A percentile compares a stretch with the other conserved stretches of the same genome.
phyloP scores from a whole-genome alignment of 768 basidiomycete genomes.

The Tylopilus sp. region DNA sequence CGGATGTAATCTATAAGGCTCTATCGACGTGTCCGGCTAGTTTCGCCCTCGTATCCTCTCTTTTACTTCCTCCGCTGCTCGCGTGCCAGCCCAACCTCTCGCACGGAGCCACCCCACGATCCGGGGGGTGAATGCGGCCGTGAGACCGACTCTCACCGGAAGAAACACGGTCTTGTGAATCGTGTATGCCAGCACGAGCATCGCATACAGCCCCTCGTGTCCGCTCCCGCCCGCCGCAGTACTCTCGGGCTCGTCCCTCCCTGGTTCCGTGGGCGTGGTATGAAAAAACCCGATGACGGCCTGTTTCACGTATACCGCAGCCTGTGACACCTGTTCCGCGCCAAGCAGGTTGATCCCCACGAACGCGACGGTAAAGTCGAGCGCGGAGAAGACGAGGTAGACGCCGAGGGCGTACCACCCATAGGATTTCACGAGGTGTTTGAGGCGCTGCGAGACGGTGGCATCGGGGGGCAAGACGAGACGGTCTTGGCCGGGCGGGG shows the following conservation, averaged over 20 bases:
- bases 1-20: slow-evolving; percentile 13
- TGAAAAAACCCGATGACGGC: slow-evolving; percentile 42
- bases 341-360: slow-evolving; percentile 82
- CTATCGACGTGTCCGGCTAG: slow-evolving; percentile 6
- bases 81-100: slow-evolving; percentile 77
- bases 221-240: slow-evolving; percentile 36
- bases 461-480: slow-evolving; percentile 43
- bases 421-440: slow-evolving; percentile 83
- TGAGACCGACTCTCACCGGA: slow-evolving; percentile 85
- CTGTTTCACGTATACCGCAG: slow-evolving; percentile 57
- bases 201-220: slow-evolving; percentile 82
- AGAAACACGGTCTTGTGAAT: slow-evolving; percentile 94
- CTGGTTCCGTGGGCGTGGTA: slow-evolving; percentile 60
- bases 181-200: slow-evolving; percentile 89
- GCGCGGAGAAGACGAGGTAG: slow-evolving; percentile 65
- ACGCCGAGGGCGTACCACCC: slow-evolving; percentile 96
- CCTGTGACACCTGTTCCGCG: slow-evolving; percentile 79
- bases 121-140: slow-evolving; percentile 79
- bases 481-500: slow-evolving; percentile 23
- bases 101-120: slow-evolving; percentile 82
- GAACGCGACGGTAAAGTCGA: slow-evolving; percentile 88
- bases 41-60: slow-evolving; percentile 32
- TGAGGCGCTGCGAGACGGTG: slow-evolving; percentile 67
- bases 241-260: slow-evolving; percentile 58
- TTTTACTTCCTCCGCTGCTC: slow-evolving; percentile 50